Base-by-base conservation (phyloP, 164 flowering plant species). In the Protea cynaroides region DNA sequence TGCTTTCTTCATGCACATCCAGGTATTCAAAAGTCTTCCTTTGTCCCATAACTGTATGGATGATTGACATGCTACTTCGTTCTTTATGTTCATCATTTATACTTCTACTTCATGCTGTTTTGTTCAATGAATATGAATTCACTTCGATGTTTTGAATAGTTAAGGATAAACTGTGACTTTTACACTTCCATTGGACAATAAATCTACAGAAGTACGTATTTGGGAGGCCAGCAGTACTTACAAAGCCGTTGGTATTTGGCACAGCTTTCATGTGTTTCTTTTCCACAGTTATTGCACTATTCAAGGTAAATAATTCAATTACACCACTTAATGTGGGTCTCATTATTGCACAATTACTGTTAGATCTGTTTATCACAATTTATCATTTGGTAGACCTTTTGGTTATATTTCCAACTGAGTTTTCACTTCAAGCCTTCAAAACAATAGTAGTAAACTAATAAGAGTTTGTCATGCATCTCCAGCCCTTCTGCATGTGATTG, bases 1-100 rank as follows among this genome's bases (percentile, higher is more conserved):
- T 23, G 80, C 86, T n/a, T 80, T 80, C 68, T 83, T 67, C 54
- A 8, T 71, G 57, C 84, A 83, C 65, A 75, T 77, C 22, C 86
- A 80, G 85, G 85, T 82, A 69, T n/a, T 24, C n/a, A 2, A 36
- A 6, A 34, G 44, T 7, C 11, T 46, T 34, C 23, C 12, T 55
- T 60, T 43, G 37, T 22, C 14, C 21, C 6, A 21, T 11, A 18
- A 15, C 6, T 18, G 3, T 12, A n/a, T 25, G 12, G n/a, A 65
- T 24, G n/a, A 18, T 56, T 8, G 8, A 4, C 25, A 34, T 17
- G 29, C 17, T 14, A 19, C 47, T 51, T 63, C 61, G 38, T 36
- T 18, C 24, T 49, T 47, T 3, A n/a, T n/a, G n/a, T 53, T 49
- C 8, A 46, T 25, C 49, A 22, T 50, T 14, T 49, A 49, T 49